Percentiles rank a stretch among this genome's conserved stretches.
Evolutionary conservation across 306 rosid species (phyloP).

Genomic region (Cucurbita ficifolia): DNA sequence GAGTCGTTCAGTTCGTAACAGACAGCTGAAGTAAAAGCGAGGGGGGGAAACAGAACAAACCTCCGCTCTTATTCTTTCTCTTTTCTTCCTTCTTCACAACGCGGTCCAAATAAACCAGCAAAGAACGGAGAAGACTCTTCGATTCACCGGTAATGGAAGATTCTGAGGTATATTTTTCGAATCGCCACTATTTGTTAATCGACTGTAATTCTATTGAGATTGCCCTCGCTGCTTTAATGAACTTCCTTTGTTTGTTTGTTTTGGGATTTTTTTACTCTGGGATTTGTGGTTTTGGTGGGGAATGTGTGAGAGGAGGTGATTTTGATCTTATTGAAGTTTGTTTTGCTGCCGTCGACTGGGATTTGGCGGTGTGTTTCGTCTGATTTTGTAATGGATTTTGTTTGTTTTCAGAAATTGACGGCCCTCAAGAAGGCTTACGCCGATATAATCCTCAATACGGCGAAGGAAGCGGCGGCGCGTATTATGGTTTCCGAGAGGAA

Average conservation of each 20-base stretch:
- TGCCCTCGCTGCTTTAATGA: not conserved
- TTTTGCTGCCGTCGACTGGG: not conserved
- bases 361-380: not conserved
- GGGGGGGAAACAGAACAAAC: slow-evolving; percentile 28
- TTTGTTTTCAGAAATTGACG: slow-evolving; percentile 53
- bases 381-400: slow-evolving; percentile 2
- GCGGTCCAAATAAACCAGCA: not conserved
- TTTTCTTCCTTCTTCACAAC: not conserved
- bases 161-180: not conserved
- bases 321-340: slow-evolving; percentile 13
- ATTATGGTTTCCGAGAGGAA: slow-evolving; percentile 58
- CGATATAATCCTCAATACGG: slow-evolving; percentile 64
- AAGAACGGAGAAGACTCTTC: not conserved
- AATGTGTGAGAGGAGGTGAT: not conserved
- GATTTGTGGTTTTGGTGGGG: slow-evolving; percentile 4
- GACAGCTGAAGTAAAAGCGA: slow-evolving; percentile 20
- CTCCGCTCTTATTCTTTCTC: slow-evolving; percentile 13
- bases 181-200: not conserved
- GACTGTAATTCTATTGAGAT: not conserved
- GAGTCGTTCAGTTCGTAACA: slow-evolving; percentile 47
- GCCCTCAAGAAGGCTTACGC: slow-evolving; percentile 80
- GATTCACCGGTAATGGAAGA: not conserved
- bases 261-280: not conserved
- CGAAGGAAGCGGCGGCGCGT: slow-evolving; percentile 75
- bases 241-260: not conserved